Base-by-base conservation (phyloP, 2,329 filamentous ascomycete species). In the Nemania sp. region DNA sequence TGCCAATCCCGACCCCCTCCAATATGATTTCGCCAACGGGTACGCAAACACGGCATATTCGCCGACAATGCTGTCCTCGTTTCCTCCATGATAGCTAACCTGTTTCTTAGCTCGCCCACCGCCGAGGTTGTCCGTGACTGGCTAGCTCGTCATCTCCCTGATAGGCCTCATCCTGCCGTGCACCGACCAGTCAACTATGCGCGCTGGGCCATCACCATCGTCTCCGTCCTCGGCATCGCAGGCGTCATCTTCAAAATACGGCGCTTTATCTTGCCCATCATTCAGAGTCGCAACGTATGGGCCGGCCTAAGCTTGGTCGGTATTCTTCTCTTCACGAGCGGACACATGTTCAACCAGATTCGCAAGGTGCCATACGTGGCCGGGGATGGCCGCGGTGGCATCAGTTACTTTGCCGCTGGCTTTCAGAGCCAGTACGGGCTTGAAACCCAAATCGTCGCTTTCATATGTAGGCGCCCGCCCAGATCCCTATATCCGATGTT, bases 301-400 rank as follows among this genome's bases (percentile, higher is more conserved):
- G 93, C 94, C 21, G 91, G 90, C 20, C 77, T 96, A 71, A 96
- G 90, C 76, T 80, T 99, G 68, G 92, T 98, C 71, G 83, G 88
- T 13, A 93, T 99, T 65, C 84, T 99, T 43, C 82, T 97, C 59
- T 99, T 98, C 79, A 97, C 90, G 48, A 95, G 90, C 69, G 96
- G 95, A 40, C 93, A 98, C 78, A 99, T 99, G 96, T 99, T 96
- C 84, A 99, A 98, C 77, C 93, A 97, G 73, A 99, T 99, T 73
- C 87, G 96, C 69, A 94, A 95, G 75, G 91, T 96, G 2, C 95
- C 95, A 2, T 99, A 99, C 70, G 92, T 98, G 34, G 83, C 87
- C 43, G 90, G 90, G 43, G 88, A 98, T 73, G 91, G 92, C 39
- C 87, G 85, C 56, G 95, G 95, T 17, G 92, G 92, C 5, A 86